Conservation (phyloP, 805 yeast species). For the Sugiyamaella mastotermitis region DNA sequence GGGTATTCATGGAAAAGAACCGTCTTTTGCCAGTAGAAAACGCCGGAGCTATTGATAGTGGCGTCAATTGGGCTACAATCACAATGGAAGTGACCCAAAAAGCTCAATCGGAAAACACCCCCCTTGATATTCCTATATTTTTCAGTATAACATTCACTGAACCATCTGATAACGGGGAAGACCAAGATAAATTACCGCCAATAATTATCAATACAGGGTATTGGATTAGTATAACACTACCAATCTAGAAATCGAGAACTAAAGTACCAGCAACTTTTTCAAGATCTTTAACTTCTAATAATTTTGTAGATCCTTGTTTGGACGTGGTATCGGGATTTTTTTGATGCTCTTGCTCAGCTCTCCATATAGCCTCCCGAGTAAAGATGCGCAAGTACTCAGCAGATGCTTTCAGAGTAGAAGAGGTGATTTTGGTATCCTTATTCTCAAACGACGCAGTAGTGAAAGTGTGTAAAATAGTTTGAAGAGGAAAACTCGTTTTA, state of each 20-base stretch:
- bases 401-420: constrained; percentile 24
- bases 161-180: constrained; percentile 2
- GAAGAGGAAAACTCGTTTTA: constrained; percentile 10
- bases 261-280: constrained; percentile 41
- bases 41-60: constrained; percentile 15
- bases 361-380: constrained; percentile 42
- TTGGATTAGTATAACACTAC: not conserved
- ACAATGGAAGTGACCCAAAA: constrained; percentile 13
- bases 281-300: constrained; percentile 26
- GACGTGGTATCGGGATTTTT: not conserved
- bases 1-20: constrained; percentile 24
- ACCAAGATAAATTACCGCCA: too few relatives aligned
- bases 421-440: constrained; percentile 20
- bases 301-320: constrained; percentile 15
- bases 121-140: constrained; percentile 14
- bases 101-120: not conserved
- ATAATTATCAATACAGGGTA: too few relatives aligned
- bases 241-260: constrained; percentile 37
- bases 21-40: not conserved
- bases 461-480: constrained; percentile 19
- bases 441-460: constrained; percentile 18
- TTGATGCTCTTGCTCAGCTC: constrained; percentile 37
- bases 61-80: constrained; percentile 27
- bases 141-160: constrained; percentile 14
- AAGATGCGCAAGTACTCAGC: constrained; percentile 42